phyloP scores from a whole-genome alignment of 1,139 yeast genomes.

The Citeromyces hawaiiensis region DNA sequence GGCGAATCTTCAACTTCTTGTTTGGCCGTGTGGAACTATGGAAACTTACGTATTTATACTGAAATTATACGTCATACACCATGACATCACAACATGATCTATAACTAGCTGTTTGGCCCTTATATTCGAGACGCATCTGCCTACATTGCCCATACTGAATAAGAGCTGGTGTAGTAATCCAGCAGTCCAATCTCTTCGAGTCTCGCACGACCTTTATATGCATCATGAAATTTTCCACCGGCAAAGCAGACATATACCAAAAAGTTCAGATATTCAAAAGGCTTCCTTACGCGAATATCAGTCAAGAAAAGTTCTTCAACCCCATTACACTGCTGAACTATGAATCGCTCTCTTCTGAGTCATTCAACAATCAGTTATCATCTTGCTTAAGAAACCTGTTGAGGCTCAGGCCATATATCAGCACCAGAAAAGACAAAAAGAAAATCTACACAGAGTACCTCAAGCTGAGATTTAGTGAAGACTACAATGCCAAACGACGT shows the following conservation, averaged over 20 bases:
- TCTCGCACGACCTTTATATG: no score
- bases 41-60: no score
- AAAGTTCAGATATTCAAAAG: background rate
- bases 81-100: no score
- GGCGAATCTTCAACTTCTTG: no score
- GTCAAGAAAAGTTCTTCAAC: background rate
- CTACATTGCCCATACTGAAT: no score
- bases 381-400: slow-evolving; percentile 2
- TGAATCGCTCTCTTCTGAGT: background rate
- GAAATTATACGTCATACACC: no score
- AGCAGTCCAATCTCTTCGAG: no score
- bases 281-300: background rate
- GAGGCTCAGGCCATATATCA: slow-evolving; percentile 8
- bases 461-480: slow-evolving; percentile 10
- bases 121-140: no score
- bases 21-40: no score
- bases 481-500: slow-evolving; percentile 8
- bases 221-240: background rate
- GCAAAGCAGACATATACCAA: background rate
- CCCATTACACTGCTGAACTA: background rate
- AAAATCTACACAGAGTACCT: slow-evolving; percentile 5
- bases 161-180: no score
- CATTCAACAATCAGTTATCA: background rate
- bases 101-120: no score
- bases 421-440: slow-evolving; percentile 6